Evolutionary conservation across 768 basidiomycete genomes (phyloP), one percentile per base, ranked within the genome.

Genomic region (Mycena venus): DNA sequence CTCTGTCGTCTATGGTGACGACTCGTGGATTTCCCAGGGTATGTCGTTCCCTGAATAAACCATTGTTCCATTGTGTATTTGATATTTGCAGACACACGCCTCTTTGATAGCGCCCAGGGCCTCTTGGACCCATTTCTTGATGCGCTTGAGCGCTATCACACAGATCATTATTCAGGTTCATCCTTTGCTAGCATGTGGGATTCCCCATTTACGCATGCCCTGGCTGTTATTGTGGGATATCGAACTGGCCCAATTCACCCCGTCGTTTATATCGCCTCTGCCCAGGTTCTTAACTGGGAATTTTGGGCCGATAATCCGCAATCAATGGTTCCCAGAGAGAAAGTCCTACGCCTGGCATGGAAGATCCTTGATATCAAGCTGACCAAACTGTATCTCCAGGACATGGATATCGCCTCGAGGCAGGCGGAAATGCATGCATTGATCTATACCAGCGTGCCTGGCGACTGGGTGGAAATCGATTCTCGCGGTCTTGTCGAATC

Each of bases 331-430:
- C 40, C 64, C 1, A 66, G 40, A 9, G 51, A 55, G 27, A 51
- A 34, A 65, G 36, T 68, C 9, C 42, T 68, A 10, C 38, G 42
- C 1, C 56, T 68, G 2, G 42, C 40, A 21, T 68, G 55, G 67
- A 58, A 58, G 31, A 40, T 68, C 17, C 55, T 68, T 40, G 55
- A 58, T 12, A 17, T 68, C 29, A 68, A 59, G 40, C n/a, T 68
- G 27, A 68, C 66, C 15, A 68, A 68, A n/a, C 4, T 68, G 27
- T 68, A 68, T 58, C 42, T 68, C 5, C 53, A 68, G n/a, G 55
- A 68, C 42, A 32, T 68, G 4, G 66, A 58, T 29, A 25, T 38
- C 23, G 2, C 32, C 32, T 10, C 49, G 10, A 34, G 21, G 40
- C 14, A 27, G 38, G 49, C 49, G 10, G 49, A 51, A 27, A 21